A percentile compares a stretch with the other conserved stretches of the same genome.
Conservation (phyloP, 2,329 filamentous ascomycete species). For the Xylaria sp. region DNA sequence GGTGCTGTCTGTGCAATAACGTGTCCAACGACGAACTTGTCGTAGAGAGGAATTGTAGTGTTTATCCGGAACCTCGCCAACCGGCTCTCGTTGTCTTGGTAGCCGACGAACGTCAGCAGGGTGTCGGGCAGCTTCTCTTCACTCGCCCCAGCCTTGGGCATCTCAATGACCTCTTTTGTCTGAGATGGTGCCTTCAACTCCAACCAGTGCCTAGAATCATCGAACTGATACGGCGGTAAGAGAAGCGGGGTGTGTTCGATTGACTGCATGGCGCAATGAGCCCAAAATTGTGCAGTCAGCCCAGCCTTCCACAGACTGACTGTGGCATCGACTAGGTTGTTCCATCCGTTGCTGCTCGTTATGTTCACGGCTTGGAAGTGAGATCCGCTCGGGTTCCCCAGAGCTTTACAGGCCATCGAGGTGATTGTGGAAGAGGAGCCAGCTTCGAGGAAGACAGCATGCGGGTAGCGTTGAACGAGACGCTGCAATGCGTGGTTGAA, state of each 20-base stretch:
- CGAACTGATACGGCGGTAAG: conserved; percentile 58
- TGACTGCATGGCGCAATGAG: conserved; percentile 47
- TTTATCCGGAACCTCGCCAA: conserved; percentile 55
- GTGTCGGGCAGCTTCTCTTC: conserved; percentile 20
- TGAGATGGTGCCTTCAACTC: conserved; percentile 43
- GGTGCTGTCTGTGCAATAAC: conserved; percentile 53
- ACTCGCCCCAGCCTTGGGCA: conserved; percentile 8
- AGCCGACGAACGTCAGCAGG: conserved; percentile 48
- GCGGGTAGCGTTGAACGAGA: conserved; percentile 46
- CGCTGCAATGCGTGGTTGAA: conserved; percentile 56
- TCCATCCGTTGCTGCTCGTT: conserved; percentile 33
- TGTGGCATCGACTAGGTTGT: conserved; percentile 43
- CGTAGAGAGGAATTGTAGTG: conserved; percentile 50
- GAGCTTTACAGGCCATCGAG: conserved; percentile 47
- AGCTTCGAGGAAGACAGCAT: conserved; percentile 54
- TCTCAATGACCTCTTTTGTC: conserved; percentile 6
- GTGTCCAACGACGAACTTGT: conserved; percentile 51
- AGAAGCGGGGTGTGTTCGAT: conserved; percentile 38
- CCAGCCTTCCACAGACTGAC: conserved; percentile 55
- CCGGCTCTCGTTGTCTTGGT: conserved; percentile 38
- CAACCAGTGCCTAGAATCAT: conserved; percentile 54
- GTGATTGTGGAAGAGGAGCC: conserved; percentile 53
- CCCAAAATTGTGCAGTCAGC: conserved; percentile 52
- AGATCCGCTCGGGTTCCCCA: not conserved
- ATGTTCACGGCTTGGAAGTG: conserved; percentile 41